phyloP scores from a whole-genome alignment of 768 basidiomycete genomes.

The Termitomyces sp. region DNA sequence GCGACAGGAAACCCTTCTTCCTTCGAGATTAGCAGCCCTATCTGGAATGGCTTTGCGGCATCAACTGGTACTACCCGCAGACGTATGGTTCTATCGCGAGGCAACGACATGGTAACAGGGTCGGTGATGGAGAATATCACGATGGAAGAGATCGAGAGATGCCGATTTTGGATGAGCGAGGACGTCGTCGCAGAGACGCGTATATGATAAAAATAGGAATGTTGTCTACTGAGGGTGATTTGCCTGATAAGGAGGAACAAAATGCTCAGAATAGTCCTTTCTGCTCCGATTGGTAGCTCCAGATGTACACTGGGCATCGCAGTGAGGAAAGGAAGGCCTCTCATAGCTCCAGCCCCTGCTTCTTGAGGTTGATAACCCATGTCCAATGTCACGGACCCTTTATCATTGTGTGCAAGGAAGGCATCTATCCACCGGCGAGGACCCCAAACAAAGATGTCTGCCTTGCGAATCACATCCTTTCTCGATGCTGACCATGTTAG shows the following conservation, averaged over 20 bases:
- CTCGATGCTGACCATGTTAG: neutral
- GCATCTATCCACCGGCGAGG: conserved; percentile 5
- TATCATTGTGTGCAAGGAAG: conserved; percentile 5
- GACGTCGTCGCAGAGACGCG: conserved; percentile 31
- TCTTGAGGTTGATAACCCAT: neutral
- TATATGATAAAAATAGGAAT: conserved; percentile 16
- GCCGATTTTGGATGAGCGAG: conserved; percentile 40
- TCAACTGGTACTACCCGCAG: neutral
- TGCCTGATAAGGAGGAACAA: neutral
- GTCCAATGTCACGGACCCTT: conserved; percentile 5
- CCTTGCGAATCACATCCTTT: conserved; percentile 1
- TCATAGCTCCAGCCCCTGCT: neutral
- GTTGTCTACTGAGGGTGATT: neutral
- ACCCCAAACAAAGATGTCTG: conserved; percentile 3
- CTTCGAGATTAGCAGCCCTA: neutral
- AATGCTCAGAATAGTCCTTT: neutral
- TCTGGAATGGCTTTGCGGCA: neutral
- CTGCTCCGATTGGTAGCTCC: neutral
- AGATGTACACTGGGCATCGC: neutral
- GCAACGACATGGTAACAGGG: neutral
- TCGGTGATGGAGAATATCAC: conserved; percentile 28
- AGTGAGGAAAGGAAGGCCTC: conserved; percentile 1
- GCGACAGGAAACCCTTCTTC: conserved; percentile 27
- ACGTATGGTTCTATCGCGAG: conserved; percentile 1
- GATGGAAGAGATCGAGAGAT: conserved; percentile 29